Base-by-base conservation (phyloP, 805 yeast species). In the Candida insectorum region DNA sequence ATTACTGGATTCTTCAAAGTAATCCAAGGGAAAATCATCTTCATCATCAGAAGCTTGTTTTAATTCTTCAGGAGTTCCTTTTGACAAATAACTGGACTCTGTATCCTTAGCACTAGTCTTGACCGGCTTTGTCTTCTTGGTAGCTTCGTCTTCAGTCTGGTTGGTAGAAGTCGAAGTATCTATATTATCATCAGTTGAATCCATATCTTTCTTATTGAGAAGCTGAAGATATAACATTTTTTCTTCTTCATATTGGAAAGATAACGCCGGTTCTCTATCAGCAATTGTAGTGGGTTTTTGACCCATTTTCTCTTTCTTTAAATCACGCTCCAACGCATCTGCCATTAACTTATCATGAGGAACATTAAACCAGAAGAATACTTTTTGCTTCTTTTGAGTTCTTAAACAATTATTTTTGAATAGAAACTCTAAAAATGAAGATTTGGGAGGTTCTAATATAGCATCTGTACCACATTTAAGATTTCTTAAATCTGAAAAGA, bases 311-410 rank as follows among this genome's bases (percentile, higher is more conserved):
- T 89, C 96, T 46, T 84, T 79, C 59, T 86, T 88, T 52, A 89
- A 60, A 55, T 93, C 97, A 48, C 97, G 71, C 55, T 89, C 97
- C 28, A 93, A 62, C 0, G 97, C 97, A 58, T 93, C 97, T 2
- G 87, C 79, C 73, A 93, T 89, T 27, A 91, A 65, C 52, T 83
- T 79, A 52, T 89, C 96, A 58, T 91, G 97, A 16, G 93, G 93
- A 7, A 93, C 97, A 52, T 89, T 83, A 56, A 85, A 88, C 97
- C 97, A 93, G 58, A 83, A 87, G 55, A 91, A 91, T 26, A 91
- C 97, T 53, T 93, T 91, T 56, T 91, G 98, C 52, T 93, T 91
- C 71, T 91, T 91, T 51, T 91, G 97, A 0, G 98, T 91, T 48
- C 96, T 73, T 16, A 91, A 68, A 54, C 97, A 91, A 43, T 81